A percentile compares a stretch with the other conserved stretches of the same genome.
phyloP scores from a whole-genome alignment of 257 asterid genomes.

The Solanum gandarillasii region DNA sequence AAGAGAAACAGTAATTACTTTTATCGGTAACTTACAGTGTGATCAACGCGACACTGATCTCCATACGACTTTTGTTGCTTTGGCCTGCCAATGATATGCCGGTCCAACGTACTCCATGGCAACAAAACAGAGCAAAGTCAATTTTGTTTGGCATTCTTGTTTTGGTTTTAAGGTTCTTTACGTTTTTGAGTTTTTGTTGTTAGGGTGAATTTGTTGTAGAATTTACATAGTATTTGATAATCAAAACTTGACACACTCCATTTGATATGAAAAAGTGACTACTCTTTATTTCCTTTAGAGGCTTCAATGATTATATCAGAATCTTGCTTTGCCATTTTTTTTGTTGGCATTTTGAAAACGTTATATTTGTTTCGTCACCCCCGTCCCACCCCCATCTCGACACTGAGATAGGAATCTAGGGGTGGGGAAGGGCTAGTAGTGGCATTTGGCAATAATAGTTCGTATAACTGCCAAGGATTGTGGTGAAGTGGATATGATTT shows the following conservation, averaged over 20 bases:
- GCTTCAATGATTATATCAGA: neutral
- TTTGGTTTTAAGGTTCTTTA: neutral
- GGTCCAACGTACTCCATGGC: neutral
- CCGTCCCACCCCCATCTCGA: neutral
- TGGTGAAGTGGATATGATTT: neutral
- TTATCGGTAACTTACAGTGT: neutral
- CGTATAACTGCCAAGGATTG: neutral
- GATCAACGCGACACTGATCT: neutral
- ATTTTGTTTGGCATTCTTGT: constrained; percentile 19
- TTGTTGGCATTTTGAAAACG: neutral
- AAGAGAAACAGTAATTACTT: constrained; percentile 41
- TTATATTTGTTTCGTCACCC: neutral
- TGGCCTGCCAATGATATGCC: neutral
- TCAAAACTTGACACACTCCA: neutral
- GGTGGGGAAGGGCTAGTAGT: neutral
- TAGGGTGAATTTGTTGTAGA: neutral
- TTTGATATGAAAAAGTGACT: neutral
- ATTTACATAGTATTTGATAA: neutral
- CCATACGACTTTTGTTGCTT: neutral
- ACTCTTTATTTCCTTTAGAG: neutral
- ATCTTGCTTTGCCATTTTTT: neutral
- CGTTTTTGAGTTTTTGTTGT: neutral
- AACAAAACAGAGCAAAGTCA: constrained; percentile 9
- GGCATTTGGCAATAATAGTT: neutral
- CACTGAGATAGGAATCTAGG: neutral